Evolutionary conservation across 2,329 filamentous ascomycete species (phyloP), one percentile per base, ranked within the genome.

Genomic region (Venturia asperata): DNA sequence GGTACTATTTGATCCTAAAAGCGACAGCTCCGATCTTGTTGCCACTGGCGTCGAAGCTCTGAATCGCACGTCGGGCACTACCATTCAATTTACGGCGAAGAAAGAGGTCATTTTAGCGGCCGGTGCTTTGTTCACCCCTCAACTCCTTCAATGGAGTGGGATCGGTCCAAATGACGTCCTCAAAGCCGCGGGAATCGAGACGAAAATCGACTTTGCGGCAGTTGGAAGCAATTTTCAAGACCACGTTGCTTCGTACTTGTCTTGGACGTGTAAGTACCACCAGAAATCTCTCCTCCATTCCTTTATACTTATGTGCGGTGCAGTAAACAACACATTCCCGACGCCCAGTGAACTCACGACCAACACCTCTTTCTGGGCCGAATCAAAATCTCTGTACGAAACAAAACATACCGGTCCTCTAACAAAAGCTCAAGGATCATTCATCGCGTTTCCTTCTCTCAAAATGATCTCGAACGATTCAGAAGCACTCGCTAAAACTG

Each of bases 221-320:
- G 62, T 66, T 56, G 65, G 65, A 19, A 43, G 66, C 37, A 65
- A 66, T 39, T 41, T 66, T 30, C 47, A 65, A 39, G 65, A 66
- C 24, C 49, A 61, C 42, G 7, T 15, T 30, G 47, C 27, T 17
- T 30, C 47, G 9, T 52, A 30, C 27, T 9, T 52, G 10, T 52
- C 47, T 15, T 52, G 47, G 47, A 52, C 21, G 4, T 21, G 47
- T 52, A 17, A 52, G 47, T 52, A 27, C 47, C 10, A 27, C 47
- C 10, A 27, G 21, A 52, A 27, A 52, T 27, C 13, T 17, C 11
- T 21, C 21, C 21, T 27, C 11, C 2, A 27, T 21, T 15, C 13
- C 13, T 21, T 52, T 10, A 27, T 49, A 27, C 21, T 52, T 15
- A 52, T 21, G 21, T 21, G 3, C 47, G 21, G 2, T 52, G 9